phyloP scores from a whole-genome alignment of 257 asterid species.

The Solanum chiquidenum region DNA sequence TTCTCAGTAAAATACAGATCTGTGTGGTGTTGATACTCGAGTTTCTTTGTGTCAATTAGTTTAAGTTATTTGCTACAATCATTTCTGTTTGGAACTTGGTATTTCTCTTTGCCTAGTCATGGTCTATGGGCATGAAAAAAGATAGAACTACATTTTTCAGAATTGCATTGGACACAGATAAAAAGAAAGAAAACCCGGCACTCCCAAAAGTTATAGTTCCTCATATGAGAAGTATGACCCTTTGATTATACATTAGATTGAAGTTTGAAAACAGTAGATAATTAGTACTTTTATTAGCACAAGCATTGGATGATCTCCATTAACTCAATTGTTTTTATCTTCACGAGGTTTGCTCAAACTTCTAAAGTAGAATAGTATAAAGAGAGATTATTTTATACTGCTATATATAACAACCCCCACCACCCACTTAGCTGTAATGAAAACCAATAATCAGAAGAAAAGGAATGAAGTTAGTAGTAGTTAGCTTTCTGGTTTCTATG shows the following conservation, averaged over 20 bases:
- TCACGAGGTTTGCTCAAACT: not conserved
- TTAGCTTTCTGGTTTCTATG: not conserved
- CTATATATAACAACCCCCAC: not conserved
- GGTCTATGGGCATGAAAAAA: not conserved
- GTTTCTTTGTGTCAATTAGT: not conserved
- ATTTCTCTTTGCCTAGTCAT: not conserved
- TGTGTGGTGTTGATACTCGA: not conserved
- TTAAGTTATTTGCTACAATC: not conserved
- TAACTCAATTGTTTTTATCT: not conserved
- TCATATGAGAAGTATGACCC: not conserved
- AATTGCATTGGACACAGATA: not conserved
- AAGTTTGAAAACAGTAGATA: not conserved
- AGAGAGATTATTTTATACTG: not conserved
- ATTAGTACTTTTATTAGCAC: not conserved
- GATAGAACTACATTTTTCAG: not conserved
- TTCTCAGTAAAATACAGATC: not conserved
- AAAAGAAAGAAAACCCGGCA: not conserved
- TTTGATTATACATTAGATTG: not conserved
- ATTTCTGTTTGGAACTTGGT: not conserved
- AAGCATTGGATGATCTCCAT: not conserved
- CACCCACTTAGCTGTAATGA: not conserved
- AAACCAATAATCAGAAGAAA: not conserved
- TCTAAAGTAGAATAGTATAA: not conserved
- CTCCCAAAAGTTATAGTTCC: not conserved
- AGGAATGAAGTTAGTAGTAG: constrained; percentile 8